Conservation (phyloP, 108 stramenopile genomes). For the Stephanodiscus triporus region DNA sequence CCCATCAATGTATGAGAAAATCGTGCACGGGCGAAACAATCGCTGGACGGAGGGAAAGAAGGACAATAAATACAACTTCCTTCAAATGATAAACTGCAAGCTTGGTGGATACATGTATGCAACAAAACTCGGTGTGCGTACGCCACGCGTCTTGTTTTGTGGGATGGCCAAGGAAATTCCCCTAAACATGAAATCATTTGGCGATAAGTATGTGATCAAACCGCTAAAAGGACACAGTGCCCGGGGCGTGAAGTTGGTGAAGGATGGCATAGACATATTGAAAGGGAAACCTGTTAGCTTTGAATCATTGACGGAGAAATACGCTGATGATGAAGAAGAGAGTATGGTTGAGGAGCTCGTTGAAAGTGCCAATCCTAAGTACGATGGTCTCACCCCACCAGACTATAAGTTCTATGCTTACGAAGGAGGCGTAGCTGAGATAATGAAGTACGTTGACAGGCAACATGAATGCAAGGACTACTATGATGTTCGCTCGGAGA, state of each 20-base stretch:
- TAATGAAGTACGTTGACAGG: conserved; percentile 7
- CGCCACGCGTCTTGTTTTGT: conserved; percentile 12
- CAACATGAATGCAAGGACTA: neutral
- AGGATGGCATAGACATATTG: conserved; percentile 8
- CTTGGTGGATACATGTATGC: conserved; percentile 18
- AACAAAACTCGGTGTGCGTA: conserved; percentile 16
- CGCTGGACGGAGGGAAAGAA: neutral
- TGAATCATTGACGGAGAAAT: too few species aligned
- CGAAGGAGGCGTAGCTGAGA: neutral
- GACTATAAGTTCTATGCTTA: conserved; percentile 10
- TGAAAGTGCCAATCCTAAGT: conserved; percentile 14
- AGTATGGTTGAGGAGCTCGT: conserved; percentile 17
- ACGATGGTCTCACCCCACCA: neutral
- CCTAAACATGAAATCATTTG: conserved; percentile 3
- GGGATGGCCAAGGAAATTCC: conserved; percentile 10
- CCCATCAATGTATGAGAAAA: conserved; percentile 1
- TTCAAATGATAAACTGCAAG: conserved; percentile 19
- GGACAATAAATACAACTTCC: neutral
- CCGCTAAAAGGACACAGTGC: neutral
- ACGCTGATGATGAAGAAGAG: neutral
- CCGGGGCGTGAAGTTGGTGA: conserved; percentile 4
- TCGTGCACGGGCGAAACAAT: neutral
- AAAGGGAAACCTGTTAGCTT: neutral
- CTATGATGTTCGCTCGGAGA: conserved; percentile 1
- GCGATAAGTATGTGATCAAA: neutral